phyloP scores from a whole-genome alignment of 2,329 filamentous ascomycete species.

The Purpureocillium lavendulum region DNA sequence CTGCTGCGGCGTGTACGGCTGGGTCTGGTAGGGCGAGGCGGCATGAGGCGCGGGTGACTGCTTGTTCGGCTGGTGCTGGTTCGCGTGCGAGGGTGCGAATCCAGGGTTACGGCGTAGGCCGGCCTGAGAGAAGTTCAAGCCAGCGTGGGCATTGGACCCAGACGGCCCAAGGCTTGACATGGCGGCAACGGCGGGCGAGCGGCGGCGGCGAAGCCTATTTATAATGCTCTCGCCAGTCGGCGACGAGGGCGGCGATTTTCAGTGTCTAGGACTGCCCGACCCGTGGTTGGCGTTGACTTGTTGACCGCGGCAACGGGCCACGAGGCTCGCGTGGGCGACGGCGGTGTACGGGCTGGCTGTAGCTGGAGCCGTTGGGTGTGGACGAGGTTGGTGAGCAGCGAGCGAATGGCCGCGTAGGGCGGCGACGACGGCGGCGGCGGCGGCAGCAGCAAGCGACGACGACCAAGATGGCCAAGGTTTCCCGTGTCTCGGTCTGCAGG shows the following conservation, averaged over 20 bases:
- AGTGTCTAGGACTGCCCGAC: background rate
- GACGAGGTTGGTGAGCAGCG: background rate
- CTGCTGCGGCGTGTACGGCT: slow-evolving; percentile 45
- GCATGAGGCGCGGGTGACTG: slow-evolving; percentile 46
- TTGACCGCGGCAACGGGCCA: background rate
- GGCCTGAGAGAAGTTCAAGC: slow-evolving; percentile 44
- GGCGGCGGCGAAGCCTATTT: background rate
- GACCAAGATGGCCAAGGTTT: background rate
- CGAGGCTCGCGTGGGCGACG: too few relatives aligned
- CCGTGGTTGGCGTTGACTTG: background rate
- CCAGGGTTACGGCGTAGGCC: slow-evolving; percentile 35
- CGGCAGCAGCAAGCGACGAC: slow-evolving; percentile 1
- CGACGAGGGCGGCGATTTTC: background rate
- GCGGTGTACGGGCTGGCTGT: too few relatives aligned
- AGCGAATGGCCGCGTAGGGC: too few relatives aligned
- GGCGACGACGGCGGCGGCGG: background rate
- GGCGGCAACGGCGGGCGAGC: slow-evolving; percentile 9
- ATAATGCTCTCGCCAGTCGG: background rate
- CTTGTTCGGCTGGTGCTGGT: slow-evolving; percentile 44
- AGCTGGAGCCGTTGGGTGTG: too few relatives aligned
- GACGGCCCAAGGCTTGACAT: slow-evolving; percentile 43
- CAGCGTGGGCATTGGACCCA: slow-evolving; percentile 43
- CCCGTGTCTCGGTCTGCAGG: too few relatives aligned
- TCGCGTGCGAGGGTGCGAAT: slow-evolving; percentile 39
- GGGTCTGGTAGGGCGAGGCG: slow-evolving; percentile 45